Evolutionary conservation across 495 filamentous ascomycete genomes (phyloP).

Genomic region (Xylaria cubensis): DNA sequence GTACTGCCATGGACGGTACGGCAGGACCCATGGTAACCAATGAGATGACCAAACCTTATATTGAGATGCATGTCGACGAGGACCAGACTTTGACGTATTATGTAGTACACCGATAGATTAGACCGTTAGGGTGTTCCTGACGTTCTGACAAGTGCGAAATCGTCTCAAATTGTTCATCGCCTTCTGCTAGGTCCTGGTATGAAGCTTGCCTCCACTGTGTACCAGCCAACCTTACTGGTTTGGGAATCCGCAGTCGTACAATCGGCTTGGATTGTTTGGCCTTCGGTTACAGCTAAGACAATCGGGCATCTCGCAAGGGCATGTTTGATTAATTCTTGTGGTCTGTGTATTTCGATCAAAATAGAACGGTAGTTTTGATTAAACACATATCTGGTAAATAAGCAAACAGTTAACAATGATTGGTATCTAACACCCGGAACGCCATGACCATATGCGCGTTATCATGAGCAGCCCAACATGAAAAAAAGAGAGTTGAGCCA

Average conservation of each 20-base stretch:
- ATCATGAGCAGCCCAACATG: constrained; percentile 6
- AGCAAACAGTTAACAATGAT: background rate
- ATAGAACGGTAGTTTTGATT: background rate
- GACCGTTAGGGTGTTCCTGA: background rate
- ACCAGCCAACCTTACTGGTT: background rate
- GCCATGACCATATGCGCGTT: constrained; percentile 14
- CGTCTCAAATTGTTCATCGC: background rate
- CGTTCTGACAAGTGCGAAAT: background rate
- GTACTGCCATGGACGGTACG: constrained; percentile 3
- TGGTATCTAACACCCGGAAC: constrained; percentile 22
- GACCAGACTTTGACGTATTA: background rate
- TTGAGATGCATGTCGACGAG: background rate
- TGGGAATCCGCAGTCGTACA: background rate
- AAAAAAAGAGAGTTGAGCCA: background rate
- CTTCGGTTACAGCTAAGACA: background rate
- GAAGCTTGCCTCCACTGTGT: background rate
- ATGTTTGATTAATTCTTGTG: background rate
- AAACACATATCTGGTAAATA: background rate
- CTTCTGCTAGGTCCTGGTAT: background rate
- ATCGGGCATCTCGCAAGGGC: background rate
- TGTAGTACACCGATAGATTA: background rate
- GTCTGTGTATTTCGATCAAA: background rate
- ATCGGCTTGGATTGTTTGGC: background rate
- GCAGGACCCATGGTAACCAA: constrained; percentile 15
- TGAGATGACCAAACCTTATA: background rate